phyloP scores from a whole-genome alignment of 2,329 filamentous ascomycete species.

The Orbilia quercus region DNA sequence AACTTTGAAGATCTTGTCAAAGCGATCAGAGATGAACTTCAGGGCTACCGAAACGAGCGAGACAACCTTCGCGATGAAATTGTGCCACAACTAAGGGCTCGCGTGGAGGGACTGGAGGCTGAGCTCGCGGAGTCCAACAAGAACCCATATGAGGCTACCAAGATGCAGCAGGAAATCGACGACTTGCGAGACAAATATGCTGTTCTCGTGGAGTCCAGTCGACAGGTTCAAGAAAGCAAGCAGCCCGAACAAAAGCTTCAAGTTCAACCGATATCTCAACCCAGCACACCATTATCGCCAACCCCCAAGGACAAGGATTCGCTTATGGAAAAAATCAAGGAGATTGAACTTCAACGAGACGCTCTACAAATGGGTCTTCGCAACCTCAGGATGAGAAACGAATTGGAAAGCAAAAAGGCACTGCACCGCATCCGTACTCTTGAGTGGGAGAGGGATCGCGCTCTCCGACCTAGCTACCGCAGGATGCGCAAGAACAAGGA shows the following conservation, averaged over 20 bases:
- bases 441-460: constrained; percentile 80
- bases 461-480: constrained; percentile 75
- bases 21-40: constrained; percentile 83
- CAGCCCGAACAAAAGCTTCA: constrained; percentile 69
- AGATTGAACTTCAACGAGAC: constrained; percentile 92
- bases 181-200: constrained; percentile 75
- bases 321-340: constrained; percentile 83
- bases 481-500: constrained; percentile 83
- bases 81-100: constrained; percentile 79
- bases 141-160: constrained; percentile 80
- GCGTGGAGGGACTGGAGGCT: constrained; percentile 80
- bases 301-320: constrained; percentile 71
- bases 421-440: constrained; percentile 81
- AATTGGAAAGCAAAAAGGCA: constrained; percentile 84
- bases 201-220: constrained; percentile 63
- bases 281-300: constrained; percentile 64
- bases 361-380: constrained; percentile 88
- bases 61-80: constrained; percentile 92
- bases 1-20: constrained; percentile 93
- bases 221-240: constrained; percentile 63
- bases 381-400: constrained; percentile 84
- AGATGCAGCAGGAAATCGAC: constrained; percentile 87
- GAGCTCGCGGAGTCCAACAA: constrained; percentile 78
- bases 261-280: constrained; percentile 69
- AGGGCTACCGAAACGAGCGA: constrained; percentile 84